Percentiles rank a stretch among this genome's conserved stretches.
phyloP scores from a whole-genome alignment of 2,329 filamentous ascomycete genomes.

The Penicillium olsonii region DNA sequence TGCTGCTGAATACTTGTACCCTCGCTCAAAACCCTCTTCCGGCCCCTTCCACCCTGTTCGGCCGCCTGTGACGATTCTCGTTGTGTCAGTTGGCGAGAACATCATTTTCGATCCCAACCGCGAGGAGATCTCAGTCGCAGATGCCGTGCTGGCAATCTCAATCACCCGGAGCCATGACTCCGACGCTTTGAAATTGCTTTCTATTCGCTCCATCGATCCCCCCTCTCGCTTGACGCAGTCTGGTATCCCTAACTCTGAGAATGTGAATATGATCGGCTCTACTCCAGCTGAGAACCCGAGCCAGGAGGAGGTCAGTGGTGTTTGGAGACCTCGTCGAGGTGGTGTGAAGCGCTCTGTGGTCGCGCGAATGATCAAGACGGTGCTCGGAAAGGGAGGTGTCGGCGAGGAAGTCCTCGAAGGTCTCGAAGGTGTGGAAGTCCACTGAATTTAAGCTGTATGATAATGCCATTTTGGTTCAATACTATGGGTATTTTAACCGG shows the following conservation, averaged over 20 bases:
- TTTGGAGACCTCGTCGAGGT: conserved; percentile 84
- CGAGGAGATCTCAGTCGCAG: conserved; percentile 91
- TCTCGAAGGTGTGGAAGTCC: conserved; percentile 64
- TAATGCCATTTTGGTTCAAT: not conserved
- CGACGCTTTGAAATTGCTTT: conserved; percentile 61
- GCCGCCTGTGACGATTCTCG: conserved; percentile 86
- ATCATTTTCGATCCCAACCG: conserved; percentile 91
- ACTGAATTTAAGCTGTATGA: conserved; percentile 1
- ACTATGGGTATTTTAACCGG: not conserved
- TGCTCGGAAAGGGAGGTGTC: conserved; percentile 75
- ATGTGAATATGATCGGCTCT: conserved; percentile 53
- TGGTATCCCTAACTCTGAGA: conserved; percentile 66
- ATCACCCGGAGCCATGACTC: conserved; percentile 52
- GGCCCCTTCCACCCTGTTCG: conserved; percentile 45
- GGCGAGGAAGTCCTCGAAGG: conserved; percentile 84
- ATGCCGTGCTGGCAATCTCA: conserved; percentile 83
- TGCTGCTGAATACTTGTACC: conserved; percentile 75
- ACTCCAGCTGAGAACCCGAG: conserved; percentile 47
- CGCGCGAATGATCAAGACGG: conserved; percentile 72
- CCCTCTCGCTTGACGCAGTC: conserved; percentile 72
- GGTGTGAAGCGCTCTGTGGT: conserved; percentile 76
- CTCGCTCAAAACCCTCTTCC: conserved; percentile 41
- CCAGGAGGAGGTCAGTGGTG: conserved; percentile 62
- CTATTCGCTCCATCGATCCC: conserved; percentile 72
- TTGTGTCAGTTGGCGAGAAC: conserved; percentile 81